phyloP scores from a whole-genome alignment of 164 flowering plant genomes.

The Chimonanthus praecox region DNA sequence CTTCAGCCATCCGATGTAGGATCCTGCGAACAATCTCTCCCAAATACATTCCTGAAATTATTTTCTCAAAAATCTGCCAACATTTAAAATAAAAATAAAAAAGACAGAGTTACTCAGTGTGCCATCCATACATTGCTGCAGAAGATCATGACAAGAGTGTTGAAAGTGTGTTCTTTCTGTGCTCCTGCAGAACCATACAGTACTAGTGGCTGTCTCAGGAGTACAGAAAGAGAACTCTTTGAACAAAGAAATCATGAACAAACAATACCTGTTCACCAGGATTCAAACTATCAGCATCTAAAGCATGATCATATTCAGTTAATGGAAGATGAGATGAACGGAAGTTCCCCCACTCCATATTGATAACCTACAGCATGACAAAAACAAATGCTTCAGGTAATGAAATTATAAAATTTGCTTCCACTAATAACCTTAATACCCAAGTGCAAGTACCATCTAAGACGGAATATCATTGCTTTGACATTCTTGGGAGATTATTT shows the following conservation, averaged over 20 bases:
- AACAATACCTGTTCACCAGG: conserved; percentile 79
- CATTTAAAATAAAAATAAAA: not conserved
- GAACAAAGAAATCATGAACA: not conserved
- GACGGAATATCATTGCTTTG: not conserved
- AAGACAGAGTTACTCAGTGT: not conserved
- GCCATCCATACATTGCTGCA: not conserved
- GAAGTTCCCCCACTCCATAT: conserved; percentile 99
- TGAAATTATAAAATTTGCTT: not conserved
- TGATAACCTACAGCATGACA: conserved; percentile 62
- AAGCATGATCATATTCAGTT: conserved; percentile 71
- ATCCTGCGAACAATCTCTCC: conserved; percentile 87
- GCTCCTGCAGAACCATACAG: no score
- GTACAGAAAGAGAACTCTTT: no score
- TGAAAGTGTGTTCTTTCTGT: no score
- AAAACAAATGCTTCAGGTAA: not conserved
- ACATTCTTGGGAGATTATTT: not conserved
- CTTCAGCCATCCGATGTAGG: conserved; percentile 76
- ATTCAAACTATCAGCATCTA: conserved; percentile 81
- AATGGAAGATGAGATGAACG: conserved; percentile 82
- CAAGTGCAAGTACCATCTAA: not conserved
- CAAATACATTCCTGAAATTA: conserved; percentile 92
- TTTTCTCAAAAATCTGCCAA: conserved; percentile 82
- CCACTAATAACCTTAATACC: not conserved
- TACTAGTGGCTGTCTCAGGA: no score
- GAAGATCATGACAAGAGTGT: not conserved